phyloP scores from a whole-genome alignment of 768 basidiomycete species.

The Punctularia strigosozonata region DNA sequence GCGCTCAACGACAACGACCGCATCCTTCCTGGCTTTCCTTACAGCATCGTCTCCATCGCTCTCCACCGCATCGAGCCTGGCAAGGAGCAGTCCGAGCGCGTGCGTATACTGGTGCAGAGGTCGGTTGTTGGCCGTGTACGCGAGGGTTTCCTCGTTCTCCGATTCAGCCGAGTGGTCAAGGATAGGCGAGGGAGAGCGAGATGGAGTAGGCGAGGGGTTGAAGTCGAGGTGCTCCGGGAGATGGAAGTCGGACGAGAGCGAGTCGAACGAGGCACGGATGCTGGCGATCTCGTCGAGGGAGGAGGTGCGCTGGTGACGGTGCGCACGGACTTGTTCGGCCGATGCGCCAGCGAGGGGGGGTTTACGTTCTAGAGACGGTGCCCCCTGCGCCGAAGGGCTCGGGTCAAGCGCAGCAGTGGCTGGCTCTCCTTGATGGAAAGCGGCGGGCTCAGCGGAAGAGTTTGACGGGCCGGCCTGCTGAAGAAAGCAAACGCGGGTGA shows the following conservation, averaged over 20 bases:
- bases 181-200: neutral
- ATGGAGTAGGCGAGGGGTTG: neutral
- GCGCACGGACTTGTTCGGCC: conserved; percentile 14
- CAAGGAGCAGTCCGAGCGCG: neutral
- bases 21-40: neutral
- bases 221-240: neutral
- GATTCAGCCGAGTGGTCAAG: too few relatives aligned
- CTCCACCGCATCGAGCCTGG: neutral
- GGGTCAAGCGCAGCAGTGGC: too few relatives aligned
- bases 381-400: too few relatives aligned
- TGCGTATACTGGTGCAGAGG: neutral
- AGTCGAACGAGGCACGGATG: neutral
- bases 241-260: neutral
- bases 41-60: neutral
- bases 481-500: too few relatives aligned
- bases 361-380: conserved; percentile 9
- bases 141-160: too few relatives aligned
- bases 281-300: neutral
- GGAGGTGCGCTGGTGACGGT: conserved; percentile 15
- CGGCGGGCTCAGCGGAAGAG: too few relatives aligned
- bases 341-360: conserved; percentile 9
- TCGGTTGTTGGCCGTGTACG: neutral
- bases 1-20: neutral
- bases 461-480: too few relatives aligned
- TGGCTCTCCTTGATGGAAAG: too few relatives aligned